Conservation (phyloP, 768 basidiomycete species). For the Mycena alexandri region DNA sequence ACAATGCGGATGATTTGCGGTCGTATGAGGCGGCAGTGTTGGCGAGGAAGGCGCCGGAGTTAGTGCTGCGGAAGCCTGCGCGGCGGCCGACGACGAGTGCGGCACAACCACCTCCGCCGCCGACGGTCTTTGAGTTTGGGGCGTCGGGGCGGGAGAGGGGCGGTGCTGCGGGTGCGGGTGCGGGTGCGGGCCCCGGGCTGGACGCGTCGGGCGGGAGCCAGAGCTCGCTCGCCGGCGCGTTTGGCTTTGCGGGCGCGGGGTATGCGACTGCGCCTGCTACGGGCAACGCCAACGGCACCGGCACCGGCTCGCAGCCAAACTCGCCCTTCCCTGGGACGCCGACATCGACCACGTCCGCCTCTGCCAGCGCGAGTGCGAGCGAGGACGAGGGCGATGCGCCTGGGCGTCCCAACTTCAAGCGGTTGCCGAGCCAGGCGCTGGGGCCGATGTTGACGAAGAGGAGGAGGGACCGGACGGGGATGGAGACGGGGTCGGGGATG, state of each 20-base stretch:
- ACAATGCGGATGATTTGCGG: slow-evolving; percentile 71
- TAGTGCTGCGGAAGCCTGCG: slow-evolving; percentile 60
- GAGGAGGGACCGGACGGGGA: slow-evolving; percentile 5
- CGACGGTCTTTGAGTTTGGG: slow-evolving; percentile 27
- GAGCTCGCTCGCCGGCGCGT: slow-evolving; percentile 35
- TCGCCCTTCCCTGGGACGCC: slow-evolving; percentile 32
- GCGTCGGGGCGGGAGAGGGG: slow-evolving; percentile 12
- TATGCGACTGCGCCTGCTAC: slow-evolving; percentile 39
- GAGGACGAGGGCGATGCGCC: slow-evolving; percentile 48
- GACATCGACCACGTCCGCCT: neutral
- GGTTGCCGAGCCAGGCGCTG: slow-evolving; percentile 80
- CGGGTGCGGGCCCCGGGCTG: neutral
- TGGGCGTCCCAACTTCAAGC: slow-evolving; percentile 76
- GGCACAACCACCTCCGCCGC: slow-evolving; percentile 17
- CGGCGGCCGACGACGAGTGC: slow-evolving; percentile 60
- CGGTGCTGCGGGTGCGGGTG: slow-evolving; percentile 3
- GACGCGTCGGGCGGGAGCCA: neutral
- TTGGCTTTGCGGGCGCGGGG: slow-evolving; percentile 26
- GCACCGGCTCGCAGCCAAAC: slow-evolving; percentile 25
- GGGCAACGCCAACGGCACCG: neutral
- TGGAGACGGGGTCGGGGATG: neutral
- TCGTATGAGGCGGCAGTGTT: slow-evolving; percentile 83
- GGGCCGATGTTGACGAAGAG: slow-evolving; percentile 71
- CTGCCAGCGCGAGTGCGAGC: slow-evolving; percentile 3
- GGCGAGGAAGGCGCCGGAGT: slow-evolving; percentile 69